Evolutionary conservation across 768 basidiomycete genomes (phyloP).

Genomic region (Mycena venus): DNA sequence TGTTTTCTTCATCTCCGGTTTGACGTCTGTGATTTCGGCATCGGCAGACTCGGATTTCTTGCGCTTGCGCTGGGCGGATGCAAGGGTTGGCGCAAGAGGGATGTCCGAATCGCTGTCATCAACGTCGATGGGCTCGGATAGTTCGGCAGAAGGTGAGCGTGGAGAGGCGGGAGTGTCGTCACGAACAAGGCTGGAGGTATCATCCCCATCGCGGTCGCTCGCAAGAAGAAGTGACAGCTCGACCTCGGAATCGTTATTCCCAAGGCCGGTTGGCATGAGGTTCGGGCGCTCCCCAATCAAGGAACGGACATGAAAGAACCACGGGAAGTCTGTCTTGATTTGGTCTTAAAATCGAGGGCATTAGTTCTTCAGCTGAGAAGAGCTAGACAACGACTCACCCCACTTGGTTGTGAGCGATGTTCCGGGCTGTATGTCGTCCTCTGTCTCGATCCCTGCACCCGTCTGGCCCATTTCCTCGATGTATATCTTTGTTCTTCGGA

Average conservation of each 20-base stretch:
- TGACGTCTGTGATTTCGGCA: not conserved
- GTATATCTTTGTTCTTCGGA: not conserved
- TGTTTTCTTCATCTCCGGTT: not conserved
- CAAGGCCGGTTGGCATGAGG: not conserved
- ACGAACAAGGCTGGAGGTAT: not conserved
- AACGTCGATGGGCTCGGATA: not conserved
- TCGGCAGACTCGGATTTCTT: not conserved
- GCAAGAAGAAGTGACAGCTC: not conserved
- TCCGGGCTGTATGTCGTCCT: not conserved
- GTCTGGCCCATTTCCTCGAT: slow-evolving; percentile 7
- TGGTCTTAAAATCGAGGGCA: not conserved
- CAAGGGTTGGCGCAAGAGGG: not conserved
- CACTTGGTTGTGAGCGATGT: not conserved
- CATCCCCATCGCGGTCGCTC: not conserved
- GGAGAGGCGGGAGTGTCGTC: not conserved
- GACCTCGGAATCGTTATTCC: not conserved
- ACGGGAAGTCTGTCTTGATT: not conserved
- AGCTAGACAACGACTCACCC: not conserved
- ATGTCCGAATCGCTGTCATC: not conserved
- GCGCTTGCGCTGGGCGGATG: not conserved
- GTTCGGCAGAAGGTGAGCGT: not conserved
- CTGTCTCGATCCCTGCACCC: not conserved
- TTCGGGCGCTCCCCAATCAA: slow-evolving; percentile 9
- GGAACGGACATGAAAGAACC: slow-evolving; percentile 8
- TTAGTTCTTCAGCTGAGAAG: not conserved